phyloP scores from a whole-genome alignment of 345 rosid species.

The Sisymbrium altissimum region DNA sequence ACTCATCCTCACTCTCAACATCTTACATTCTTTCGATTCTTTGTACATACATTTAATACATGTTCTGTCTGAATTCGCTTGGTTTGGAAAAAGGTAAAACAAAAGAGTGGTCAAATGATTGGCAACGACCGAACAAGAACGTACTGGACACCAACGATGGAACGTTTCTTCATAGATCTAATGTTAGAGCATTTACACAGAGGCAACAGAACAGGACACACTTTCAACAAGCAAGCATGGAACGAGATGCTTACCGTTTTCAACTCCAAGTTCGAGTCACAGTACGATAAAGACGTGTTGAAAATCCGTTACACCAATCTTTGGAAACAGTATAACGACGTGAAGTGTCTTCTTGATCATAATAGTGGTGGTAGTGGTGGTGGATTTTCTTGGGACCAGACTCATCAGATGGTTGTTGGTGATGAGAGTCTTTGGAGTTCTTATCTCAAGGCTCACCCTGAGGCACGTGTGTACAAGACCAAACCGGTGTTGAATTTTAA shows the following conservation, averaged over 20 bases:
- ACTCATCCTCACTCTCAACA: background rate
- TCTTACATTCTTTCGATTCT: background rate
- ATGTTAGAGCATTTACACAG: conserved; percentile 79
- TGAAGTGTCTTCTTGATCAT: conserved; percentile 58
- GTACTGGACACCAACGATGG: conserved; percentile 84
- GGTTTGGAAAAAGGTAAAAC: too few species aligned
- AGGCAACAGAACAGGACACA: conserved; percentile 75
- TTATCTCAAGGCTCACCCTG: conserved; percentile 72
- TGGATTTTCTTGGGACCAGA: conserved; percentile 72
- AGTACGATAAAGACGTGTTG: conserved; percentile 76
- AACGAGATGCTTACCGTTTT: conserved; percentile 60
- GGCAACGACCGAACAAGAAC: conserved; percentile 69
- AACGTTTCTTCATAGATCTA: conserved; percentile 81
- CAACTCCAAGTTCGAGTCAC: conserved; percentile 68
- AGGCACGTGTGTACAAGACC: conserved; percentile 64
- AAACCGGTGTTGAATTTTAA: conserved; percentile 62
- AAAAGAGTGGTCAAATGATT: background rate
- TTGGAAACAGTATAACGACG: conserved; percentile 81
- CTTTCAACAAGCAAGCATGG: conserved; percentile 87
- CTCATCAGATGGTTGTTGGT: conserved; percentile 64
- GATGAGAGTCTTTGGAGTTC: conserved; percentile 63
- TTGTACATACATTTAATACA: background rate
- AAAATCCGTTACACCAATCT: conserved; percentile 68
- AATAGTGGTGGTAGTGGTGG: conserved; percentile 24
- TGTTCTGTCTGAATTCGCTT: too few species aligned